phyloP scores from a whole-genome alignment of 495 filamentous ascomycete species.

The Tuber brumale region DNA sequence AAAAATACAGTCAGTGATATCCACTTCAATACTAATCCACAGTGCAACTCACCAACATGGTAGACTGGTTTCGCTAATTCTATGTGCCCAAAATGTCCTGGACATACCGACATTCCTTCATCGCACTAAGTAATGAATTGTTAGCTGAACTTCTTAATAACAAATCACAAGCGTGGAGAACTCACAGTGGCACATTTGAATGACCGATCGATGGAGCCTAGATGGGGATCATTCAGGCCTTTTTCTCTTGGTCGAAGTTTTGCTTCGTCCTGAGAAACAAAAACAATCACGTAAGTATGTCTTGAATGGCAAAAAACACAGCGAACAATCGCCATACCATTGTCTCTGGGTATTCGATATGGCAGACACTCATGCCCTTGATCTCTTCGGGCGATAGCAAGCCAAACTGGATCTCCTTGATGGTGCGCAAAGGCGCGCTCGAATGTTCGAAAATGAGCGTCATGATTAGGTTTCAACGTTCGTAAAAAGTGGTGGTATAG shows the following conservation, averaged over 20 bases:
- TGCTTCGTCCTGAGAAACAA: slow-evolving; percentile 63
- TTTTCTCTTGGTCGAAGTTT: slow-evolving; percentile 76
- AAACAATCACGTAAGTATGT: slow-evolving; percentile 18
- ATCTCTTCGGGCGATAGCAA: slow-evolving; percentile 94
- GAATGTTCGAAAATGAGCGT: slow-evolving; percentile 85
- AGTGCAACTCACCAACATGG: slow-evolving; percentile 59
- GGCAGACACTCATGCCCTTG: slow-evolving; percentile 90
- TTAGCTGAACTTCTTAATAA: slow-evolving; percentile 5
- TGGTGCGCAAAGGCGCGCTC: slow-evolving; percentile 87
- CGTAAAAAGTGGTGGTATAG: neutral
- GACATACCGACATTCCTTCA: slow-evolving; percentile 88
- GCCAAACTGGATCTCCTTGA: slow-evolving; percentile 98
- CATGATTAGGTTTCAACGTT: slow-evolving; percentile 55
- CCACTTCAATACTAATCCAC: neutral
- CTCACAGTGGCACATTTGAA: slow-evolving; percentile 75
- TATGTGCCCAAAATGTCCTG: slow-evolving; percentile 96
- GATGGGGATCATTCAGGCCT: slow-evolving; percentile 85
- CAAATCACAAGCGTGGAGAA: neutral
- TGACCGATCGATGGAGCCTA: slow-evolving; percentile 89
- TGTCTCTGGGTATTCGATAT: slow-evolving; percentile 92
- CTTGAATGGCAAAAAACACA: slow-evolving; percentile 11
- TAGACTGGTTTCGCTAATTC: slow-evolving; percentile 92
- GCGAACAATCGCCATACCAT: slow-evolving; percentile 55
- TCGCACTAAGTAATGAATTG: slow-evolving; percentile 52
- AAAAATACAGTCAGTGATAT: slow-evolving; percentile 39